Evolutionary conservation across 768 basidiomycete genomes (phyloP), one percentile per base, ranked within the genome.

Genomic region (Hygrocybe punicea): DNA sequence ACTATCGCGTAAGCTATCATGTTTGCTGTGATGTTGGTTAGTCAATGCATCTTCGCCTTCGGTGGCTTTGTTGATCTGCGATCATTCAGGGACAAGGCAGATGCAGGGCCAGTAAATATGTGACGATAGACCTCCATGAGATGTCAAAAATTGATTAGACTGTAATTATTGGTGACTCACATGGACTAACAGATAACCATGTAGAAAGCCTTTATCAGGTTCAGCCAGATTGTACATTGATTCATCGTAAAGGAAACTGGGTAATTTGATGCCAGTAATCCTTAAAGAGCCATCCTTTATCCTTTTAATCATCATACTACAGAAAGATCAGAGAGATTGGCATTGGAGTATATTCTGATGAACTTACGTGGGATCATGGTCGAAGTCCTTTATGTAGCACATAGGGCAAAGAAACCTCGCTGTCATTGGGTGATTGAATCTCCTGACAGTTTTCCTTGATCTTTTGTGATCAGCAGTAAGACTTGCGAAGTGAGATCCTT

Each of bases 1-100:
- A 66, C 63, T 11, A 66, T 68, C 6, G 65, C 64, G 56, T 73
- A 73, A 17, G 68, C 71, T 51, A 73, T 67, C 4, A 65, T 62
- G 6, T 67, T 57, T 1, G 67, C 60, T 1, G 66, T 70, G 5
- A 69, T 65, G n/a, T 57, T 55, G 9, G 52, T 29, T 21, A 68
- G 47, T 0, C 56, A 17, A 2, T 61, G 23, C 6, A 66, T 49
- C 24, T 59, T 57, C 6, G 48, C 51, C 9, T 52, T 57, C 8
- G 13, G 36, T n/a, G 14, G 11, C 1, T 17, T 10, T 4, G 55
- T 50, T 23, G 16, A 56, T 48, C 2, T 58, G 36, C 9, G 21
- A 21, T 16, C 49, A n/a, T 16, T 16, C 46, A 17, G 50, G 36
- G 37, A 37, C n/a, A 14, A 42, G 23, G 1, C 39, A 6, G 9